Percentiles rank a stretch among this genome's conserved stretches.
Conservation (phyloP, 192 early-diverging fungal genomes). For the Podila minutissima region DNA sequence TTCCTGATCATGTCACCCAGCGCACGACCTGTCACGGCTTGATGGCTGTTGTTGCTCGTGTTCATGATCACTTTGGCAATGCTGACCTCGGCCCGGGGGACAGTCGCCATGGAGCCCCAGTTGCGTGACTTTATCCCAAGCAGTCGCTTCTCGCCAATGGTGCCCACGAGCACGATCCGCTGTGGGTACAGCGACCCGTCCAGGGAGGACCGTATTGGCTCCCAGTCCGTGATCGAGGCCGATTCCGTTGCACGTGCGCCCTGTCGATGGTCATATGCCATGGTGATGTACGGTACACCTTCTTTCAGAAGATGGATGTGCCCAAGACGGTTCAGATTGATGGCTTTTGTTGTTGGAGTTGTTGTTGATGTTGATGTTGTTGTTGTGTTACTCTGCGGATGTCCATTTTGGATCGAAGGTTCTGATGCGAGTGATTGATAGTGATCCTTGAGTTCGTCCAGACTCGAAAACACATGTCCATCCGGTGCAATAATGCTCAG, state of each 20-base stretch:
- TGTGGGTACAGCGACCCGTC: neutral
- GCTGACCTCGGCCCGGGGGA: constrained; percentile 19
- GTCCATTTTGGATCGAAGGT: neutral
- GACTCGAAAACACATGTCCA: constrained; percentile 19
- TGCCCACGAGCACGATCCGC: constrained; percentile 33
- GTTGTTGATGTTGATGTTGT: neutral
- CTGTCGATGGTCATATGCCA: constrained; percentile 39
- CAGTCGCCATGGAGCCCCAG: constrained; percentile 4
- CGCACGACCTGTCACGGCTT: constrained; percentile 5
- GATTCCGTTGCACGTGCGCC: constrained; percentile 26
- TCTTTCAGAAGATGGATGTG: constrained; percentile 9
- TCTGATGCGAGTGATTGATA: neutral
- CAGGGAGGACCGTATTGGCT: neutral
- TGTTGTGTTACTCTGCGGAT: neutral
- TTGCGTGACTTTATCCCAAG: constrained; percentile 27
- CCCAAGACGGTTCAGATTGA: constrained; percentile 22
- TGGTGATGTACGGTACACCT: constrained; percentile 20
- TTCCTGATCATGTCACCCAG: constrained; percentile 13
- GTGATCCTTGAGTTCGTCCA: constrained; percentile 3
- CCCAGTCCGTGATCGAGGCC: constrained; percentile 20
- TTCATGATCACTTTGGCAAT: constrained; percentile 28
- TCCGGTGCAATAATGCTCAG: constrained; percentile 27
- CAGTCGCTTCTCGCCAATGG: constrained; percentile 26
- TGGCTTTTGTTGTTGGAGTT: no score
- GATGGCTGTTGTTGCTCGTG: constrained; percentile 8